These are phyloP conservation scores for Pilatotrama ljubarskyi DNA, from an alignment of 768 basidiomycete genomes.

Conservation along the genomic window DNA sequence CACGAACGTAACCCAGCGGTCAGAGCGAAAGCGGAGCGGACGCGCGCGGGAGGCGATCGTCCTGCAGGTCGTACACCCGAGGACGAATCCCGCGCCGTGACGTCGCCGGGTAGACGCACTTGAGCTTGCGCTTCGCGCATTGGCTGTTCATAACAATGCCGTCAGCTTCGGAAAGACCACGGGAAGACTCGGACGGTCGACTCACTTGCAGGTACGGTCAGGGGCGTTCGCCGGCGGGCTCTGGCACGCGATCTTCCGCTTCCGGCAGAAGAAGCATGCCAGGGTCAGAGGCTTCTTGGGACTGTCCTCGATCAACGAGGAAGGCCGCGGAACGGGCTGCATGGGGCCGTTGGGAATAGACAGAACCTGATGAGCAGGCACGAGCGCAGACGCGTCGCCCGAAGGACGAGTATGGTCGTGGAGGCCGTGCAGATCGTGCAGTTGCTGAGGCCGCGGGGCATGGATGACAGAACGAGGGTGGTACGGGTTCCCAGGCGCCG, in stretches of 20 bases:
- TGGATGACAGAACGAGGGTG: conserved; percentile 12
- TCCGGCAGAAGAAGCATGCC: conserved; percentile 42
- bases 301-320: conserved; percentile 29
- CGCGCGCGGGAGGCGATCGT: conserved; percentile 17
- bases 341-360: conserved; percentile 21
- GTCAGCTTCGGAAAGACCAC: not conserved
- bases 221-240: conserved; percentile 31
- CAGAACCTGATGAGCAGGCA: conserved; percentile 14
- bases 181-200: not conserved
- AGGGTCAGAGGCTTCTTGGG: conserved; percentile 40
- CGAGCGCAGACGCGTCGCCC: not conserved
- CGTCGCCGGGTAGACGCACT: conserved; percentile 70
- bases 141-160: conserved; percentile 48
- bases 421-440: conserved; percentile 10
- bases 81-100: conserved; percentile 56
- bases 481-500: not conserved
- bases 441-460: conserved; percentile 19
- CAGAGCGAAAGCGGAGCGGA: conserved; percentile 13
- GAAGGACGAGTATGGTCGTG: conserved; percentile 4
- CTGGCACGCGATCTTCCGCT: conserved; percentile 42
- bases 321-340: conserved; percentile 19
- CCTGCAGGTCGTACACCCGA: conserved; percentile 19
- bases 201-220: conserved; percentile 40
- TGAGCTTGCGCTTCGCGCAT: conserved; percentile 67
- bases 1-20: conserved; percentile 2